Base-by-base conservation (phyloP, 2,329 filamentous ascomycete species). In the Aspergillus piperis region DNA sequence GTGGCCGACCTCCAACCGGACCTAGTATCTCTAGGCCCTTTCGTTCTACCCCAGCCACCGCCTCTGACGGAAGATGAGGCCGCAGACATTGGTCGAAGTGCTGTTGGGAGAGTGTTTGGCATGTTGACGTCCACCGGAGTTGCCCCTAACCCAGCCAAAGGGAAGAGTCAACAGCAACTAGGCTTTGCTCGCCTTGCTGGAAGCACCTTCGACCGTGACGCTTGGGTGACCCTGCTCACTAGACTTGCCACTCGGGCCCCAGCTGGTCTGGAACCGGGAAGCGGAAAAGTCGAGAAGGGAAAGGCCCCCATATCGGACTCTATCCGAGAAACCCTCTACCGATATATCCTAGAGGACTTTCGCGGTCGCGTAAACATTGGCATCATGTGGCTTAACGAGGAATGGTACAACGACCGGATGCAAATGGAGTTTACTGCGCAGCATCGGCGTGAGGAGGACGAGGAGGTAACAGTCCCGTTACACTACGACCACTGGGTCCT, bases 331-430 rank as follows among this genome's bases (percentile, higher is more conserved):
- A 83, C 87, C 7, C 80, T 99, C 1, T 95, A 92, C 76, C 84
- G 86, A 57, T 97, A 96, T 73, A 85, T 98, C 51, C 85, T 98
- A 64, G 92, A 96, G 64, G 94, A 98, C 73, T 99, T 96, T 78
- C 88, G 94, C 57, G 88, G 85, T 63, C 88, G 95, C 47, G 93
- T 98, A 64, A 93, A 96, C 67, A 86, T 95, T 21, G 94, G 92
- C 1, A 92, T 98, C 54, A 88, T 89, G 7, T 99, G 95, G 95
- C 83, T 99, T 15, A 96, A 90, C 68, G 95, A 99, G 75, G 95
- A 99, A 77, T 99, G 95, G 94, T 98, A 96, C 76, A 96, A 93
- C 69, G 94, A 98, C 74, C 87, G 82, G 47, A 76, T 92, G 32
- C 80, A 83, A 56, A 72, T 78, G 48, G 79, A 77, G 61, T 67